Evolutionary conservation across 2,329 filamentous ascomycete genomes (phyloP).

Genomic region (Xylariaceae sp.): DNA sequence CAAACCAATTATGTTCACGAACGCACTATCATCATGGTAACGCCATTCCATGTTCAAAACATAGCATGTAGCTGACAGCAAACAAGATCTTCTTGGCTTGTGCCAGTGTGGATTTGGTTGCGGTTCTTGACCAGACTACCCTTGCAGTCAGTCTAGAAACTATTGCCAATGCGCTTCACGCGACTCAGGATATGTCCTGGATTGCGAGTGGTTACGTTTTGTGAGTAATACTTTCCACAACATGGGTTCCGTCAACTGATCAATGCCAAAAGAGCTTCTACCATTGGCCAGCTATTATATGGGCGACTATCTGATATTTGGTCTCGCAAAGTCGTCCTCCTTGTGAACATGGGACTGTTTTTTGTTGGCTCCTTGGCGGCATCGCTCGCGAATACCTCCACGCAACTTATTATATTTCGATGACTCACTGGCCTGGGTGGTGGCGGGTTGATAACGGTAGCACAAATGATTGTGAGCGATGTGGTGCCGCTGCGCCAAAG

Average conservation of each 20-base stretch:
- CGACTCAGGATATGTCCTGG: slow-evolving; percentile 48
- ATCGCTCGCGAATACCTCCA: slow-evolving; percentile 35
- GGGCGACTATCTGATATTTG: slow-evolving; percentile 43
- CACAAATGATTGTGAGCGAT: slow-evolving; percentile 26
- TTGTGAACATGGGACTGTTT: slow-evolving; percentile 37
- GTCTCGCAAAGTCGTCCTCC: slow-evolving; percentile 38
- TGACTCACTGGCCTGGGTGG: slow-evolving; percentile 32
- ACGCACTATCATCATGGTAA: slow-evolving; percentile 47
- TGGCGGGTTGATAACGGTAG: slow-evolving; percentile 26
- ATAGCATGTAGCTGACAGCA: background rate
- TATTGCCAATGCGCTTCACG: slow-evolving; percentile 45
- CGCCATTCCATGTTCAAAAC: slow-evolving; percentile 11
- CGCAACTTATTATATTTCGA: slow-evolving; percentile 38
- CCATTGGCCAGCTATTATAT: slow-evolving; percentile 42
- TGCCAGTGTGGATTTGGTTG: slow-evolving; percentile 49
- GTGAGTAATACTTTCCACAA: slow-evolving; percentile 25
- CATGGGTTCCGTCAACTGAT: background rate
- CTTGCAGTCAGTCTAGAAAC: slow-evolving; percentile 51
- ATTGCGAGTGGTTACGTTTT: slow-evolving; percentile 54
- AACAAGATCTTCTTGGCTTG: slow-evolving; percentile 52
- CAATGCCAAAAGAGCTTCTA: slow-evolving; percentile 32
- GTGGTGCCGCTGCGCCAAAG: slow-evolving; percentile 25
- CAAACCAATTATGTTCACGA: slow-evolving; percentile 52
- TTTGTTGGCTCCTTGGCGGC: slow-evolving; percentile 39
- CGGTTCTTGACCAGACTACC: slow-evolving; percentile 55